Base-by-base conservation (phyloP, 768 basidiomycete genomes). In the Cyathus striatus region DNA sequence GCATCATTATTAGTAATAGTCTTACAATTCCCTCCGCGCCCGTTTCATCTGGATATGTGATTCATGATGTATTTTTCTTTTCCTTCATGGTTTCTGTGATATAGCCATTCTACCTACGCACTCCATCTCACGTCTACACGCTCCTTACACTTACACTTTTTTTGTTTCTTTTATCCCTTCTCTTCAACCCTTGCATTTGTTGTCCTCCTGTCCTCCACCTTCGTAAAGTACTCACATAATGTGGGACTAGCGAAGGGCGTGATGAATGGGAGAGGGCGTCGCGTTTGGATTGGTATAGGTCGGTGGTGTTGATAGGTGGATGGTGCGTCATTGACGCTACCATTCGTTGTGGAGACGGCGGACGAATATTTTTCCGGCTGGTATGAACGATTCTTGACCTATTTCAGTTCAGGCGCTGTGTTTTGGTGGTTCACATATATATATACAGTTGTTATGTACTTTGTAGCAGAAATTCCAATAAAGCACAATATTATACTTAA, bases 201-300 rank as follows among this genome's bases (percentile, higher is more conserved):
- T 73, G 69, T 84, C 84, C 83, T 86, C 79, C 60, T 65, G 62
- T 76, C 74, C 70, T 55, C 80, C 80, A 79, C 76, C 70, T 76
- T 65, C 56, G 57, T 59, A 55, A 51, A 47, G 50, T 59, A n/a
- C n/a, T n/a, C n/a, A n/a, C 10, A 30, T 30, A 40, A 47, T 46
- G 52, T 43, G 45, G 51, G 52, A 58, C 56, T 46, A 47, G 45
- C 48, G 57, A 56, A 42, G 75, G 73, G 79, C 82, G 83, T 66
- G 76, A 64, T 56, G 67, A 72, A 60, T 66, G 65, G 69, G 78
- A 86, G 85, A 87, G 84, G 83, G 84, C 83, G 69, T 67, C 78
- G 70, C 68, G 76, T 68, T 59, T 63, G 62, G 39, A 16, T 9
- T 30, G 27, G 27, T 30, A 9, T 30, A 47, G 39, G 23, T 54